Percentiles rank a stretch among this genome's conserved stretches.
Evolutionary conservation across 1,284 basidiomycete species (phyloP).

Genomic region (Leccinum variabile): DNA sequence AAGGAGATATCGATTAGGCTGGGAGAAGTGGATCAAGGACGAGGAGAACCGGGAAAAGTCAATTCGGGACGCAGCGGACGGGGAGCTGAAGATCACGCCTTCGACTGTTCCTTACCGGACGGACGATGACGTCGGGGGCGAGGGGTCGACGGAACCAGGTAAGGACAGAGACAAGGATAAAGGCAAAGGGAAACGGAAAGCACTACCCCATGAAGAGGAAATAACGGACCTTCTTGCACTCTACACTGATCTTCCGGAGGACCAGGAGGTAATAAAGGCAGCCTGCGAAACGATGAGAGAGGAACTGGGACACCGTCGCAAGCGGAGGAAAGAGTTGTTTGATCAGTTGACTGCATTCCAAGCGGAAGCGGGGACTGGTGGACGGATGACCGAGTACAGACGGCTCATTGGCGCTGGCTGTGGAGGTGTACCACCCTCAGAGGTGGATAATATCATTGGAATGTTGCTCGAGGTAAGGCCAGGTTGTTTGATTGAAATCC

Average conservation of each 20-base stretch:
- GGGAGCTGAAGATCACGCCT: slow-evolving; percentile 48
- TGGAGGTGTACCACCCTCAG: slow-evolving; percentile 80
- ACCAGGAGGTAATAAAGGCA: slow-evolving; percentile 56
- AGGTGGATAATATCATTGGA: slow-evolving; percentile 82
- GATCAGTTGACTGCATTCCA: slow-evolving; percentile 77
- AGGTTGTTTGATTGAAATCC: background rate
- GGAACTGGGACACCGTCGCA: slow-evolving; percentile 65
- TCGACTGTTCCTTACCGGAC: slow-evolving; percentile 44
- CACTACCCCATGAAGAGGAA: slow-evolving; percentile 50
- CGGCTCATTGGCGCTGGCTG: slow-evolving; percentile 85
- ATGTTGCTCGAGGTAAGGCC: slow-evolving; percentile 77
- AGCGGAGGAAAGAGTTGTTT: slow-evolving; percentile 69
- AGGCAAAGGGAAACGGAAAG: slow-evolving; percentile 51
- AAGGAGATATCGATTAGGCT: slow-evolving; percentile 79
- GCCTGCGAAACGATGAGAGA: slow-evolving; percentile 62
- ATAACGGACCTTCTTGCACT: slow-evolving; percentile 62
- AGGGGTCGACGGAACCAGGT: slow-evolving; percentile 21
- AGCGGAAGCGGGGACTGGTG: slow-evolving; percentile 86
- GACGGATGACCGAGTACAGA: slow-evolving; percentile 85
- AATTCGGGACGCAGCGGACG: slow-evolving; percentile 57
- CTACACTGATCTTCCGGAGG: slow-evolving; percentile 55
- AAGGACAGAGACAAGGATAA: slow-evolving; percentile 37
- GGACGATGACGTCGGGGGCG: slow-evolving; percentile 44
- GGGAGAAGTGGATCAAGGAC: slow-evolving; percentile 88
- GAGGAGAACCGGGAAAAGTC: slow-evolving; percentile 75